Evolutionary conservation across 768 basidiomycete species (phyloP).

Genomic region (Suillus hirtellus): DNA sequence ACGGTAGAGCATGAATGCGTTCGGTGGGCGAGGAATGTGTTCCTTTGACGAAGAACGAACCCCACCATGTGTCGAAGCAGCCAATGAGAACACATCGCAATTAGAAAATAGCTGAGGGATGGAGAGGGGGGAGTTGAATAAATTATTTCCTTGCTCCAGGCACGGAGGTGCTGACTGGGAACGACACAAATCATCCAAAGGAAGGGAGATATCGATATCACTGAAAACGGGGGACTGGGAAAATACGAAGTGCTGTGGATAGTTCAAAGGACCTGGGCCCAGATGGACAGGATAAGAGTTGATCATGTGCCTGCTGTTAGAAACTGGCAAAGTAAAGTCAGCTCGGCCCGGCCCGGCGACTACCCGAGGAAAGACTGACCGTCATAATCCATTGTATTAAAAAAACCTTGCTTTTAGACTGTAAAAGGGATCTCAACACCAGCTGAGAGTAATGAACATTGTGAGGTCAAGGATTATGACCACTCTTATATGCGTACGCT

Average conservation of each 20-base stretch:
- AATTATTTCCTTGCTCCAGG: constrained; percentile 2
- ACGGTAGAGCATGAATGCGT: constrained; percentile 61
- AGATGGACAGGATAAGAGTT: neutral
- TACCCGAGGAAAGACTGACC: neutral
- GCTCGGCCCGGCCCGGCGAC: neutral
- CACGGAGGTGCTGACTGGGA: constrained; percentile 17
- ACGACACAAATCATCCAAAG: constrained; percentile 10
- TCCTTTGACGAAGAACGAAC: constrained; percentile 11
- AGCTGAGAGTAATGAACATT: neutral
- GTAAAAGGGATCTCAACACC: neutral
- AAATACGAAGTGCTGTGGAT: neutral
- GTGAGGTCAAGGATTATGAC: neutral
- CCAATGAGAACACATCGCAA: neutral
- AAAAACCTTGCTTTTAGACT: neutral
- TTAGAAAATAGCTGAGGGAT: neutral
- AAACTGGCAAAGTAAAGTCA: neutral
- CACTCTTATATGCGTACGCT: neutral
- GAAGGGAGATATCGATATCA: neutral
- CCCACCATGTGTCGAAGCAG: neutral
- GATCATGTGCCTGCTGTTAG: neutral
- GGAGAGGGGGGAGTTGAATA: neutral
- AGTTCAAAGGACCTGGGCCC: neutral
- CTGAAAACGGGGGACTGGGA: constrained; percentile 6
- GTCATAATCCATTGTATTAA: neutral
- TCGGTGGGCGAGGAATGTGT: constrained; percentile 49